Base-by-base conservation (phyloP, 2,329 filamentous ascomycete genomes). In the Phoma sp. region DNA sequence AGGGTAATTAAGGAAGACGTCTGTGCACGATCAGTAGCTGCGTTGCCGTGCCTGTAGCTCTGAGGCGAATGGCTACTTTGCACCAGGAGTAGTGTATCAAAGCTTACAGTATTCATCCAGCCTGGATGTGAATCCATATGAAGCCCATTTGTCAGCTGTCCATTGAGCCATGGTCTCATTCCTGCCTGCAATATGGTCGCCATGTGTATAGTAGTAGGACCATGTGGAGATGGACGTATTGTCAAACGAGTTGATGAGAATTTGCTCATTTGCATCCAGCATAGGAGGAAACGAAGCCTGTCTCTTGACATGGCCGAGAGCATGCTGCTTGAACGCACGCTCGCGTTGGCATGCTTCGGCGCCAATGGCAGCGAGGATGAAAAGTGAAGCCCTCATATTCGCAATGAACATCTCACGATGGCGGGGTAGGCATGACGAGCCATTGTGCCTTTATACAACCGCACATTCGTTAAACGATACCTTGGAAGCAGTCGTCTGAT, bases 211-310 rank as follows among this genome's bases (percentile, higher is more conserved):
- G 49, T 76, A 75, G 56, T 74, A 73, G 3, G 69, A 71, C 70
- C 70, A 75, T 49, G 66, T 62, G 23, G 68, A 64, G 39, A 78
- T 77, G 7, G 73, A 73, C 8, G 67, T 70, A 49, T 73, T 72
- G 53, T 77, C 74, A 49, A 78, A 77, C 2, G 75, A 77, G 46
- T 74, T 69, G 30, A 75, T 55, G 39, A 78, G 61, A n/a, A 76
- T 66, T 43, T 73, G 62, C 54, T 78, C 76, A 43, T 76, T 67
- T 1, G 66, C 51, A 37, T 74, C 70, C 35, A 76, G 58, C 0
- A 63, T 61, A 9, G 72, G 71, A 18, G 73, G 72, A 38, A 74
- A 74, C 2, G 64, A 61, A 5, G 37, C 55, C 32, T 73, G 68
- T 29, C 70, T 65, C 52, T 72, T 73, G 14, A 64, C 53, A 53